Conservation (phyloP, 2,329 filamentous ascomycete species). For the Verticillium zaregamsianum region DNA sequence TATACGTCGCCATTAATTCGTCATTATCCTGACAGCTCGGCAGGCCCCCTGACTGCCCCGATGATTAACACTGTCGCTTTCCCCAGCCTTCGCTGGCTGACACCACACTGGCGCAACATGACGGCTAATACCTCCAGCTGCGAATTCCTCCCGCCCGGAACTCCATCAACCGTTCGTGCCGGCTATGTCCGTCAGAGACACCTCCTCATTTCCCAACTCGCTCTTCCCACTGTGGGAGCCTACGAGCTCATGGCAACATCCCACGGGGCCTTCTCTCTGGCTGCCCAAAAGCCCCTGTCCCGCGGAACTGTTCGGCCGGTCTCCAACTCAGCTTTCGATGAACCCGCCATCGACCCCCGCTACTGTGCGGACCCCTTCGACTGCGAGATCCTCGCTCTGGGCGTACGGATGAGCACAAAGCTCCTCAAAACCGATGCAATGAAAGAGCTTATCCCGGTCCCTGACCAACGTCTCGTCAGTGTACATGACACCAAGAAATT, state of each 20-base stretch:
- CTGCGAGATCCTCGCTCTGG: conserved; percentile 20
- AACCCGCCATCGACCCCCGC: conserved; percentile 35
- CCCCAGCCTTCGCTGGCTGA: conserved; percentile 16
- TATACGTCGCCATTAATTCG: too few species aligned
- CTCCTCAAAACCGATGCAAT: conserved; percentile 19
- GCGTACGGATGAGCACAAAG: conserved; percentile 18
- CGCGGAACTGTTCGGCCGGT: conserved; percentile 36
- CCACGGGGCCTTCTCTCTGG: conserved; percentile 25
- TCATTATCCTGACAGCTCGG: too few species aligned
- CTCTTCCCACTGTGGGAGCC: conserved; percentile 15
- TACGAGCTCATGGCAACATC: conserved; percentile 26
- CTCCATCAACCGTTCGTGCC: too few species aligned
- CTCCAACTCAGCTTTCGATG: conserved; percentile 29
- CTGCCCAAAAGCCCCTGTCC: conserved; percentile 35
- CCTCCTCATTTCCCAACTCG: conserved; percentile 16
- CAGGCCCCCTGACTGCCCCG: conserved; percentile 10
- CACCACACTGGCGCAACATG: conserved; percentile 16
- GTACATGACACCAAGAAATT: too few species aligned
- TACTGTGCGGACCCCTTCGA: conserved; percentile 40
- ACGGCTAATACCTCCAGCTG: conserved; percentile 18
- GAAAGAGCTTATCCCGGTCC: too few species aligned
- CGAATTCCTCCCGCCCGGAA: conserved; percentile 10
- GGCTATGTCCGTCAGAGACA: background rate
- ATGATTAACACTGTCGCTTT: conserved; percentile 24
- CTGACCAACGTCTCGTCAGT: too few species aligned